A percentile compares a stretch with the other conserved stretches of the same genome.
Evolutionary conservation across 2,329 filamentous ascomycete genomes (phyloP).

Genomic region (Neonectria coccinea): DNA sequence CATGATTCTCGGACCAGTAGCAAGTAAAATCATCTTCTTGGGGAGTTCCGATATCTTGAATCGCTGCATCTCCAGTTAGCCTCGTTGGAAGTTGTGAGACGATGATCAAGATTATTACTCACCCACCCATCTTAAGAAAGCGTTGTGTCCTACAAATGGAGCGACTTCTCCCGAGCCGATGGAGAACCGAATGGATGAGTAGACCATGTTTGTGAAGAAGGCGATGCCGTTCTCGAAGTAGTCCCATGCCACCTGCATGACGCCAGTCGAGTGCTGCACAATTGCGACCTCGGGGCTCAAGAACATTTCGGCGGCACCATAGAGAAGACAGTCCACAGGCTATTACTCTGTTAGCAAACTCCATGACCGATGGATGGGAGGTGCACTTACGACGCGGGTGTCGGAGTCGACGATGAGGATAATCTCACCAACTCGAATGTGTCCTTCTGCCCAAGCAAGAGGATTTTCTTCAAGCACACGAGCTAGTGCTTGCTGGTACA

Average conservation of each 20-base stretch:
- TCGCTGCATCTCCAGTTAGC: conserved; percentile 7
- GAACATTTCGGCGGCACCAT: conserved; percentile 18
- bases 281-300: conserved; percentile 22
- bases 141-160: conserved; percentile 19
- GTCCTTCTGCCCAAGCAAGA: conserved; percentile 27
- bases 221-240: conserved; percentile 24
- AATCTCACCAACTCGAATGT: conserved; percentile 24
- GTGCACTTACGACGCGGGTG: conserved; percentile 64
- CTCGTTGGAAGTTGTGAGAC: not conserved
- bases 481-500: conserved; percentile 62
- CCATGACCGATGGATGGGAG: too few relatives aligned
- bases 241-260: conserved; percentile 22
- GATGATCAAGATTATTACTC: not conserved
- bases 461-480: conserved; percentile 62
- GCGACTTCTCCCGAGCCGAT: conserved; percentile 19
- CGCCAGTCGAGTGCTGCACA: conserved; percentile 18
- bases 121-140: conserved; percentile 20
- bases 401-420: conserved; percentile 71
- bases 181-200: conserved; percentile 19
- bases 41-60: conserved; percentile 11
- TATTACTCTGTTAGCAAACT: not conserved
- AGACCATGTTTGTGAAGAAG: conserved; percentile 20
- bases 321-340: conserved; percentile 17
- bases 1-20: conserved; percentile 20
- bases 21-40: conserved; percentile 7